Evolutionary conservation across 169 alveolate species (phyloP).

Genomic region (Cryptosporidium ubiquitum): DNA sequence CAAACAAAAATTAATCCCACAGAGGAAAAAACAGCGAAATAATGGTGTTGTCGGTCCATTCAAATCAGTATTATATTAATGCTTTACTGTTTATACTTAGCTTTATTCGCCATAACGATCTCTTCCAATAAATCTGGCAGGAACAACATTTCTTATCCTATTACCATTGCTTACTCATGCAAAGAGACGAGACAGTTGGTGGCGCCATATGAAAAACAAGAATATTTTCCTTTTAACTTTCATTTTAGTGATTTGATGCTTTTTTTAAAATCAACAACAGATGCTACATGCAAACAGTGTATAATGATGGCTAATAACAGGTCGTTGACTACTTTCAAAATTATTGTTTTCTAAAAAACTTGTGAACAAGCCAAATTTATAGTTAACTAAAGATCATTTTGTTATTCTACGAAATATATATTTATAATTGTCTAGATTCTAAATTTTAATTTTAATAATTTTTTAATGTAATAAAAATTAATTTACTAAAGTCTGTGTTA

Average conservation of each 20-base stretch:
- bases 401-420: not conserved
- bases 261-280: not conserved
- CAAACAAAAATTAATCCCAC: not conserved
- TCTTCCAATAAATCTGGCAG: not conserved
- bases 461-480: no score
- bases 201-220: not conserved
- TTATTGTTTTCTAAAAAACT: no score
- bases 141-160: not conserved
- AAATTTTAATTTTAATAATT: no score
- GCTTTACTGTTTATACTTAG: not conserved
- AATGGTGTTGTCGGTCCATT: not conserved
- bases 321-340: not conserved
- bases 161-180: conserved; percentile 17
- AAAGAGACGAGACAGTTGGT: conserved; percentile 38
- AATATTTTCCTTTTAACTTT: not conserved
- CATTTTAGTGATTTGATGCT: not conserved
- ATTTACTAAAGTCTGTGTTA: no score
- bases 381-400: not conserved
- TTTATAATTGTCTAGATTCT: no score
- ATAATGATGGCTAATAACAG: not conserved
- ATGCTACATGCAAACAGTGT: not conserved
- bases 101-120: not conserved
- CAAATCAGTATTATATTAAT: no score
- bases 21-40: no score
- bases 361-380: not conserved